Base-by-base conservation (phyloP, 1,284 basidiomycete species). In the Moesziomyces parantarcticus region DNA sequence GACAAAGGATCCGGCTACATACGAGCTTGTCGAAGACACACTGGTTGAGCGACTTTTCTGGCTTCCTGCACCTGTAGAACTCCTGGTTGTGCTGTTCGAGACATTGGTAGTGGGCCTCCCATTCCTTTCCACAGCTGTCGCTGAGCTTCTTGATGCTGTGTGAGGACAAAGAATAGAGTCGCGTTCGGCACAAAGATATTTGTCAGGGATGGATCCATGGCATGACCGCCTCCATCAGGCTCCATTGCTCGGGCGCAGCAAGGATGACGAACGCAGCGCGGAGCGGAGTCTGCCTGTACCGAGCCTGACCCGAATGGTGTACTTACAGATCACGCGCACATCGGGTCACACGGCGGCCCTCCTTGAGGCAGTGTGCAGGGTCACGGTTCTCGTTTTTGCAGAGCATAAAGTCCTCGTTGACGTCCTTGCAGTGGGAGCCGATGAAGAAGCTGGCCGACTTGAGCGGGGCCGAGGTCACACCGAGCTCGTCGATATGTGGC, bases 351-450 rank as follows among this genome's bases (percentile, higher is more conserved):
- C 93, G 90, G 76, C 97, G 87, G 26, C 97, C 97, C 85, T 99
- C 97, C 87, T 92, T 92, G 85, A 99, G 85, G 86, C 97, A 99
- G 85, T 97, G 93, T 36, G 85, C 93, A 14, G 97, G 93, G 84
- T 97, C 91, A 58, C 89, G 88, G 84, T 89, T 91, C 87, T 98
- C 94, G 49, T 89, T 87, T 87, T 99, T 99, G 89, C 97, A 99
- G 59, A 98, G 91, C 94, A 99, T 97, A 83, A 98, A 99, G 87
- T 99, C 96, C 95, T 95, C 97, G 86, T 97, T 98, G 87, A 91
- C 96, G 65, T 94, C 92, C 86, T 94, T 93, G 89, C 96, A 99
- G 84, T 93, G 89, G 52, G 92, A 90, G 39, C 94, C 97, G 84
- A 99, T 91, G 87, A 98, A 98, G 89, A 98, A 99, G 14, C 93